phyloP scores from a whole-genome alignment of 2,329 filamentous ascomycete species.

The Aspergillus phoenicis region DNA sequence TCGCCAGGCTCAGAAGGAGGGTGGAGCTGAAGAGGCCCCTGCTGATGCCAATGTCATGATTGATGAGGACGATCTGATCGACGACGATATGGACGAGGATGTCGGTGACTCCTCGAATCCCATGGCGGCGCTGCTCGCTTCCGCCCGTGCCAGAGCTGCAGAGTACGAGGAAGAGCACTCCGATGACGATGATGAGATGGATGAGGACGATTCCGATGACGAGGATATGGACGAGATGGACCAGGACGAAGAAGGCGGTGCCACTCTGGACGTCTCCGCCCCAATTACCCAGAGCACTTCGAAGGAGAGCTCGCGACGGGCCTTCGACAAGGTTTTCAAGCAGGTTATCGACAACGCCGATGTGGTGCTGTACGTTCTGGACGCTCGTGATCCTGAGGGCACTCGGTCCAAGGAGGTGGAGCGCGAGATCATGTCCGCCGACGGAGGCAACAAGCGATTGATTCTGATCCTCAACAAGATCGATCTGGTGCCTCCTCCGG shows the following conservation, averaged over 20 bases:
- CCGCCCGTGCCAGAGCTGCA: conserved; percentile 46
- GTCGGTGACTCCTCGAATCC: conserved; percentile 52
- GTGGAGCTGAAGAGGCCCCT: conserved; percentile 35
- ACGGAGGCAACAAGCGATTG: conserved; percentile 78
- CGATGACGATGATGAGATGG: conserved; percentile 57
- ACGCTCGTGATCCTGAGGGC: conserved; percentile 87
- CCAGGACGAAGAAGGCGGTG: conserved; percentile 55
- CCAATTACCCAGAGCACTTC: conserved; percentile 40
- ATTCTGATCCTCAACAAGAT: conserved; percentile 96
- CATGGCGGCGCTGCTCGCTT: conserved; percentile 47
- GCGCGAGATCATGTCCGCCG: conserved; percentile 86
- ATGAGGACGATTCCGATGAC: conserved; percentile 52
- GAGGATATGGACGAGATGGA: conserved; percentile 50
- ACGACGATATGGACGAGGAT: conserved; percentile 48
- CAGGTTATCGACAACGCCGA: conserved; percentile 86
- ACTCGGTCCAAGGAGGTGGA: conserved; percentile 90
- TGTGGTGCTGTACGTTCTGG: conserved; percentile 88
- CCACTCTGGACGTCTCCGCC: conserved; percentile 53
- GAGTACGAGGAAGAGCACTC: conserved; percentile 55
- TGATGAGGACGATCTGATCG: conserved; percentile 49
- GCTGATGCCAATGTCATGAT: conserved; percentile 48
- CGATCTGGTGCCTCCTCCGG: conserved; percentile 79
- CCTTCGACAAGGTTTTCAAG: conserved; percentile 96
- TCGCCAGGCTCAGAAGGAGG: conserved; percentile 44
- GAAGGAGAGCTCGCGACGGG: conserved; percentile 72